Evolutionary conservation across 768 basidiomycete species (phyloP), one percentile per base, ranked within the genome.

Genomic region (Kwoniella pini): DNA sequence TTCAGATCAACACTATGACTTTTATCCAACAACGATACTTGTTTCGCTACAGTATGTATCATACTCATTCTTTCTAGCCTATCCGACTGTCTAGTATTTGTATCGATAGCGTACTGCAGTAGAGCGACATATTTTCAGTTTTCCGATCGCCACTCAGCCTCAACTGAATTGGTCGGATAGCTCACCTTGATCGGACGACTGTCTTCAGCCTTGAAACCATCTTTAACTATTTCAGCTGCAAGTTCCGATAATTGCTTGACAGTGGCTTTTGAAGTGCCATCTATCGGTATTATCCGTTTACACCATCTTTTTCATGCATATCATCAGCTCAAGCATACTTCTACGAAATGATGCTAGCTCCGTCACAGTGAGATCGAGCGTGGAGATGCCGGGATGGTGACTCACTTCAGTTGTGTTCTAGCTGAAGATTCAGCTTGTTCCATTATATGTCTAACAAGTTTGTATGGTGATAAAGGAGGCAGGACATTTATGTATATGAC

Each of bases 401-500:
- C 64, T 36, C 27, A 68, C 66, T 61, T 68, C 39, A 74, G 62
- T 7, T 68, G 70, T 26, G 57, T 65, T 52, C 59, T 66, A 7
- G 49, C 65, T 7, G 65, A 59, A 21, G 39, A 52, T 54, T 74
- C 72, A 5, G 67, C 62, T 45, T 67, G 66, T 42, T 69, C 65
- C 10, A 74, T 40, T 11, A 74, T 60, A 30, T 65, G 64, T 11
- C 56, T 36, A 0, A 74, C 68, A 33, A 74, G 33, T 15, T 45
- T 54, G 21, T 54, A 28, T 6, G 72, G 63, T 27, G 69, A 66
- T 5, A 74, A 53, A 3, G 72, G 72, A 3, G 72, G 57, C 2
- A 74, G 52, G 24, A 65, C 62, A 27, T 67, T 66, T 58, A 74
- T 54, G 45, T 74, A 69, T 26, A 68, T 55, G 21, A 74, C 72